Evolutionary conservation across 2,329 filamentous ascomycete genomes (phyloP).

Genomic region (Colletotrichum theobromicola): DNA sequence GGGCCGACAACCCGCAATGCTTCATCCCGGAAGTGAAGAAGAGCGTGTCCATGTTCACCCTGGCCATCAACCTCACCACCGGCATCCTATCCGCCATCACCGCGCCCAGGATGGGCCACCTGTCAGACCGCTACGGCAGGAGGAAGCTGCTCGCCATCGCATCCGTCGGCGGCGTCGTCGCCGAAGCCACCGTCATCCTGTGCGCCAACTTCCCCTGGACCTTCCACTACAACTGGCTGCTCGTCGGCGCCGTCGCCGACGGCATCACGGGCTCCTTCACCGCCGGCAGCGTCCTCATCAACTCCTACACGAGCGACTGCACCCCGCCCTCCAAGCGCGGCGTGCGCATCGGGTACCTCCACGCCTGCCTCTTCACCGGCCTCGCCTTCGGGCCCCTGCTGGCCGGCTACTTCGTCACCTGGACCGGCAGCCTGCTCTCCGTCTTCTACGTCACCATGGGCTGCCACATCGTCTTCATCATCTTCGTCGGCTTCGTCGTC

Average conservation of each 20-base stretch:
- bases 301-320: conserved; percentile 91
- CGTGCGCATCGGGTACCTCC: conserved; percentile 87
- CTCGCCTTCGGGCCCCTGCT: conserved; percentile 85
- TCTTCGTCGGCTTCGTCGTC: conserved; percentile 72
- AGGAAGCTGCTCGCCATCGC: conserved; percentile 75
- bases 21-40: conserved; percentile 79
- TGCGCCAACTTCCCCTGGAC: conserved; percentile 76
- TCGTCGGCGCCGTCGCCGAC: conserved; percentile 79
- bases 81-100: conserved; percentile 82
- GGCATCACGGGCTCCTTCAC: conserved; percentile 91
- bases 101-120: conserved; percentile 80
- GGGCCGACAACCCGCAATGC: conserved; percentile 79
- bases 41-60: conserved; percentile 76
- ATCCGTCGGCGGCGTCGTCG: conserved; percentile 74
- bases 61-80: conserved; percentile 75
- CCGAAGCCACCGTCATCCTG: conserved; percentile 79
- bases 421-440: conserved; percentile 75
- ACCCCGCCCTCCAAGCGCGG: conserved; percentile 80
- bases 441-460: conserved; percentile 83
- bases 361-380: conserved; percentile 88
- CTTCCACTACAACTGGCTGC: conserved; percentile 78
- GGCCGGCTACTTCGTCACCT: conserved; percentile 79
- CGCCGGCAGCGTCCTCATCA: conserved; percentile 74
- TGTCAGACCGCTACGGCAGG: conserved; percentile 88
- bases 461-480: conserved; percentile 76